Percentiles rank a stretch among this genome's conserved stretches.
Evolutionary conservation across 1,284 basidiomycete species (phyloP).

Genomic region (Ceratobasidium sp.): DNA sequence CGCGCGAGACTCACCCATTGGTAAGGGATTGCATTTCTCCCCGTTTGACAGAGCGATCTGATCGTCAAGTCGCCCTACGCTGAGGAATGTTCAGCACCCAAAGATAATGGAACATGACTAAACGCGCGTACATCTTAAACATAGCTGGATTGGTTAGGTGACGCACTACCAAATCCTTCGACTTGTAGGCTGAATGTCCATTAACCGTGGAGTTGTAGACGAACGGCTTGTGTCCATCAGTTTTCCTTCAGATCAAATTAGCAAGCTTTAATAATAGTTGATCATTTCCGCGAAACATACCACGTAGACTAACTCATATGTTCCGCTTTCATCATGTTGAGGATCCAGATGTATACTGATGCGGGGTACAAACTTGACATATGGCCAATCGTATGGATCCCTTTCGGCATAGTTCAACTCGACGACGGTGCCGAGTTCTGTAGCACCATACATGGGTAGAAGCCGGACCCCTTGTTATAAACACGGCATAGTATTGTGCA

Average conservation of each 20-base stretch:
- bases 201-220: constrained; percentile 23
- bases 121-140: constrained; percentile 34
- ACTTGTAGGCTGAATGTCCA: constrained; percentile 13
- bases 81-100: too few relatives aligned
- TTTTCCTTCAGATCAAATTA: too few relatives aligned
- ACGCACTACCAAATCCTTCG: constrained; percentile 34
- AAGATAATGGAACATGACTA: too few relatives aligned
- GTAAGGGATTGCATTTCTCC: constrained; percentile 52
- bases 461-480: neutral
- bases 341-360: neutral
- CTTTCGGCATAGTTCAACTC: neutral
- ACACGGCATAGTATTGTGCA: too few relatives aligned
- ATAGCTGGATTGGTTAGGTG: constrained; percentile 35
- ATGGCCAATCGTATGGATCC: constrained; percentile 33
- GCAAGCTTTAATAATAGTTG: too few relatives aligned
- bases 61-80: constrained; percentile 35
- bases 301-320: constrained; percentile 16
- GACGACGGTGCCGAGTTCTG: constrained; percentile 4
- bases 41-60: constrained; percentile 37
- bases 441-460: neutral
- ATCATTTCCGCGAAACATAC: too few relatives aligned
- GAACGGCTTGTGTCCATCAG: constrained; percentile 16
- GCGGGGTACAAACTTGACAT: constrained; percentile 24
- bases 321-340: constrained; percentile 6
- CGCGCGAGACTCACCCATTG: constrained; percentile 51